Percentiles rank a stretch among this genome's conserved stretches.
Evolutionary conservation across 805 yeast genomes (phyloP).

Genomic region (Wickerhamomyces subpelliculosus): DNA sequence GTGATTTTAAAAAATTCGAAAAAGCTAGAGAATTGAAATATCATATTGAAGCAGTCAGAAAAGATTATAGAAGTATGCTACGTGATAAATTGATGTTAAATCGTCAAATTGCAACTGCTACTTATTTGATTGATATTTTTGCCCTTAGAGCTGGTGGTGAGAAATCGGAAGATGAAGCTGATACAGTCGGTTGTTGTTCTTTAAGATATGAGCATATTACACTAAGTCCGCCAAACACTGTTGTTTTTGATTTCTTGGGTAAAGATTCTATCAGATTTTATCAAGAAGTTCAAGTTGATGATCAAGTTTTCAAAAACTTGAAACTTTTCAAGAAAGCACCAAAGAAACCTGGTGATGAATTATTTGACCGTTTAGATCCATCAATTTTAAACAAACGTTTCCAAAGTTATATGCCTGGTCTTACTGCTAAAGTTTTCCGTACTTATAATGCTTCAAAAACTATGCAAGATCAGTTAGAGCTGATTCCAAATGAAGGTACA

Average conservation of each 20-base stretch:
- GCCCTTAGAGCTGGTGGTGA: slow-evolving; percentile 98
- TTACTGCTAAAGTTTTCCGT: slow-evolving; percentile 96
- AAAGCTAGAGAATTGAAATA: slow-evolving; percentile 81
- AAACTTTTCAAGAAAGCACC: slow-evolving; percentile 84
- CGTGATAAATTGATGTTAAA: slow-evolving; percentile 74
- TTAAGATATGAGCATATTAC: slow-evolving; percentile 85
- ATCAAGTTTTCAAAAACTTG: slow-evolving; percentile 86
- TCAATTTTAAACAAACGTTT: slow-evolving; percentile 75
- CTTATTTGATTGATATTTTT: slow-evolving; percentile 83
- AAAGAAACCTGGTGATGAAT: slow-evolving; percentile 84
- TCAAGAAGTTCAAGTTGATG: slow-evolving; percentile 88
- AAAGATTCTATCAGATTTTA: slow-evolving; percentile 88
- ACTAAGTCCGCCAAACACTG: slow-evolving; percentile 76
- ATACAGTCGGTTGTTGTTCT: slow-evolving; percentile 97
- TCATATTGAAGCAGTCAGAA: slow-evolving; percentile 66
- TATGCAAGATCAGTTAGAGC: slow-evolving; percentile 90
- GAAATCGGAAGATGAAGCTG: slow-evolving; percentile 95
- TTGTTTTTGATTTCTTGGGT: slow-evolving; percentile 89
- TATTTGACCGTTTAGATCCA: slow-evolving; percentile 88
- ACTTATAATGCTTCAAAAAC: slow-evolving; percentile 94
- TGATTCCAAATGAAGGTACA: slow-evolving; percentile 80
- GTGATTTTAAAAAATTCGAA: slow-evolving; percentile 88
- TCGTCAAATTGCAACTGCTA: slow-evolving; percentile 90
- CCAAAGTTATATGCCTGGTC: slow-evolving; percentile 85
- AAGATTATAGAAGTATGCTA: slow-evolving; percentile 63